phyloP scores from a whole-genome alignment of 164 flowering plant species.

The Buxus sempervirens region DNA sequence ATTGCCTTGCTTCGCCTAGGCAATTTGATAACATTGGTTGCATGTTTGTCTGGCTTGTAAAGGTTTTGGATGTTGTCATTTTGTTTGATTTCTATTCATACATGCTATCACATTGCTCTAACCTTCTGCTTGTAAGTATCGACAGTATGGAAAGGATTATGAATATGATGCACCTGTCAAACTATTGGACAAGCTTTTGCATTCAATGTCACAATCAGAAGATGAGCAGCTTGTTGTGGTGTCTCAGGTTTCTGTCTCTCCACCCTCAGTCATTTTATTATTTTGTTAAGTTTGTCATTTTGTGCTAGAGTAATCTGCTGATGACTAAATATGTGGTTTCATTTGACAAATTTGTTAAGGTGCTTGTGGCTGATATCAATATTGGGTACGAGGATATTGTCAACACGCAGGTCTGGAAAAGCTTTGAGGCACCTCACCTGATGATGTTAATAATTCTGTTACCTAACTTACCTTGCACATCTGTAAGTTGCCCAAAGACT shows the following conservation, averaged over 20 bases:
- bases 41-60: neutral
- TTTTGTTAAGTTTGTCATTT: neutral
- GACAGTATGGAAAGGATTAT: constrained; percentile 83
- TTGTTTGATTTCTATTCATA: too few species aligned
- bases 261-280: neutral
- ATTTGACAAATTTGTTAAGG: constrained; percentile 35
- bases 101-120: neutral
- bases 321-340: neutral
- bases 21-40: too few species aligned
- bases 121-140: constrained; percentile 6
- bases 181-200: constrained; percentile 75
- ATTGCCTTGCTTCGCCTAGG: too few species aligned
- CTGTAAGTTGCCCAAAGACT: neutral
- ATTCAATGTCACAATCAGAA: constrained; percentile 68
- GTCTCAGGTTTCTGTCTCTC: constrained; percentile 61
- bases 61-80: neutral
- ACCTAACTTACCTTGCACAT: neutral
- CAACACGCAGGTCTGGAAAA: constrained; percentile 69
- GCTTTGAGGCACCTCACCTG: neutral
- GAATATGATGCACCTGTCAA: constrained; percentile 87
- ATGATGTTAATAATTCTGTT: neutral
- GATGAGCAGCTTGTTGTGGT: constrained; percentile 90
- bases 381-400: constrained; percentile 91
- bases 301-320: neutral
- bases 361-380: constrained; percentile 86